Evolutionary conservation across 441 rosid genomes (phyloP), one percentile per base, ranked within the genome.

Genomic region (Eutrema salsugineum): DNA sequence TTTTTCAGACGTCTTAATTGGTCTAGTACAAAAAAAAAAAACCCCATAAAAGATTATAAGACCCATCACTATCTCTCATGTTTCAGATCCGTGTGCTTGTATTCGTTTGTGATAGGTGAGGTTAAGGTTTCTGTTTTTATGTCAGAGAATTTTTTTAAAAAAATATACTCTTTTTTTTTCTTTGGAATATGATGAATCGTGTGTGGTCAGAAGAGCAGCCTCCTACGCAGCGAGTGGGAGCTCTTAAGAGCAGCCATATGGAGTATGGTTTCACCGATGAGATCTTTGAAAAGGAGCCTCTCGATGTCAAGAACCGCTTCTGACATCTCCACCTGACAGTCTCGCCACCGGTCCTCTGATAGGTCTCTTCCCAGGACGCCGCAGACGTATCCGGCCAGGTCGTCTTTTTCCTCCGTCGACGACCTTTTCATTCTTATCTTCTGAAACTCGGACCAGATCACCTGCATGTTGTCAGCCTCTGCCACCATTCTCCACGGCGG

Each of bases 231-330:
- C 66, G 74, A 72, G 35, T 60, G 46, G n/a, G 32, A 78, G 9
- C 81, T 67, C 55, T 78, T 54, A 22, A 79, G 59, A 20, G 78
- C 63, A 39, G 87, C 95, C n/a, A 90, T 81, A 77, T 88, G 88
- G 28, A 77, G 54, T 75, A 94, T 92, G 36, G 91, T 86, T 76
- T 94, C 99, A 6, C 90, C 82, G 53, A 94, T 87, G 71, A 94
- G 70, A 71, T 94, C 96, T 85, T 89, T 92, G 74, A 90, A 92
- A 27, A 94, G 63, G 30, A 90, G 82, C 63, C 99, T 77, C 68
- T 94, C 99, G 3, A 90, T 78, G 57, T 88, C 89, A 11, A 94
- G 82, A 44, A 88, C 94, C 0, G 87, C 74, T 63, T 94, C 96
- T 1, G 98, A 90, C 84, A 82, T 70, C 85, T 92, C 96, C 30